These are phyloP conservation scores for Ustilago tritici DNA, from an alignment of 1,284 basidiomycete genomes.

Conservation along the genomic window DNA sequence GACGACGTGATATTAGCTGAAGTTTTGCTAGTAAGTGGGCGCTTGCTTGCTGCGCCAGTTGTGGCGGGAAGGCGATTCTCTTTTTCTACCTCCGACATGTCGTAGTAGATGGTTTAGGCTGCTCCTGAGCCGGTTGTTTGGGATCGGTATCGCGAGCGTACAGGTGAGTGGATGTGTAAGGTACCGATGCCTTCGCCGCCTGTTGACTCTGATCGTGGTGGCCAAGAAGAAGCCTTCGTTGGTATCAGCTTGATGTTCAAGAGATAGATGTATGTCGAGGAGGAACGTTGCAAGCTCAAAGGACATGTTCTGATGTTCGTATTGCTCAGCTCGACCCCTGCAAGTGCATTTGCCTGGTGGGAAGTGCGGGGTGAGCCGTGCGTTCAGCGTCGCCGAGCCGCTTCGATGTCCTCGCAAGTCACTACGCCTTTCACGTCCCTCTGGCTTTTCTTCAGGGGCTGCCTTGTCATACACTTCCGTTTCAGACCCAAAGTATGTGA, in stretches of 20 bases:
- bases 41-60: not conserved
- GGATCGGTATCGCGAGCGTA: not conserved
- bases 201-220: not conserved
- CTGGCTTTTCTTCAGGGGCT: too few species aligned
- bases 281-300: not conserved
- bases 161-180: not conserved
- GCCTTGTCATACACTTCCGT: not conserved
- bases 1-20: not conserved
- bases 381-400: constrained; percentile 1
- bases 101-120: not conserved
- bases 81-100: constrained; percentile 31
- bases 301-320: constrained; percentile 5
- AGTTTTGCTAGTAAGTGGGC: not conserved
- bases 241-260: not conserved
- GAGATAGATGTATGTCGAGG: not conserved
- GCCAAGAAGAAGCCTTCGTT: not conserved
- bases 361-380: constrained; percentile 14
- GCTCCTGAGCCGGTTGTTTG: not conserved
- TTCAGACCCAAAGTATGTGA: not conserved
- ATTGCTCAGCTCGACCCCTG: constrained; percentile 11
- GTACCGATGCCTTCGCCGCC: not conserved
- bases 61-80: constrained; percentile 16
- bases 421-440: not conserved
- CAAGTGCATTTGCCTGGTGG: not conserved
- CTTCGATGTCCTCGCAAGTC: not conserved